Base-by-base conservation (phyloP, 2,329 filamentous ascomycete genomes). In the Diplodia sapinea region DNA sequence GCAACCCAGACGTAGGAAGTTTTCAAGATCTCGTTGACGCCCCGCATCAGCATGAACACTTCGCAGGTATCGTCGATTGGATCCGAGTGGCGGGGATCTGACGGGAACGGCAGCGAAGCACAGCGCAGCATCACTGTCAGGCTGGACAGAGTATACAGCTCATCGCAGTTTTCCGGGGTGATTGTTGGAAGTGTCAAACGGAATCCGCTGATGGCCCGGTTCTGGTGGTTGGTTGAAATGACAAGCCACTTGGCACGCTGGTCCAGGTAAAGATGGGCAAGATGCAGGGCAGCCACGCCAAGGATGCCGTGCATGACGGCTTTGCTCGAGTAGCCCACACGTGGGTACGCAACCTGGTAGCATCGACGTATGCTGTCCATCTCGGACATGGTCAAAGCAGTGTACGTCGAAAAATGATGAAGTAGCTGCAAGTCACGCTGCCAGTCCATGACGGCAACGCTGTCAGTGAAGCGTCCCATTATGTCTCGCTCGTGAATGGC, bases 201-300 rank as follows among this genome's bases (percentile, higher is more conserved):
- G 66, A 79, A 72, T 0, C 71, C 70, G 26, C 73, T 71, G 47
- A 79, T 76, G n/a, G 76, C 74, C 54, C 76, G 71, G 64, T 79
- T 75, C 66, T 79, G 77, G 50, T 79, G 78, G 65, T 79, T 75
- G 31, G 75, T 74, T 5, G 75, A 75, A n/a, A 76, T 72, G 9
- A 74, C 71, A 29, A 76, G 77, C 68, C 77, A 79, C 31, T 73
- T 68, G 40, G 64, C 56, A 36, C 72, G 69, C 59, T 73, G 68
- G 1, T 74, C 73, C 38, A 49, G 47, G 17, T 55, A 57, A 9
- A 69, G 67, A 43, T 66, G 59, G 13, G 64, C 63, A 15, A 69
- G 63, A 20, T 69, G 67, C 47, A 69, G 56, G 23, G 67, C 63
- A 2, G 67, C 54, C 20, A 69, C 55, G 55, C 56, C 63, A 38